Conservation (phyloP, 768 basidiomycete genomes). For the Tulasnella sp. region DNA sequence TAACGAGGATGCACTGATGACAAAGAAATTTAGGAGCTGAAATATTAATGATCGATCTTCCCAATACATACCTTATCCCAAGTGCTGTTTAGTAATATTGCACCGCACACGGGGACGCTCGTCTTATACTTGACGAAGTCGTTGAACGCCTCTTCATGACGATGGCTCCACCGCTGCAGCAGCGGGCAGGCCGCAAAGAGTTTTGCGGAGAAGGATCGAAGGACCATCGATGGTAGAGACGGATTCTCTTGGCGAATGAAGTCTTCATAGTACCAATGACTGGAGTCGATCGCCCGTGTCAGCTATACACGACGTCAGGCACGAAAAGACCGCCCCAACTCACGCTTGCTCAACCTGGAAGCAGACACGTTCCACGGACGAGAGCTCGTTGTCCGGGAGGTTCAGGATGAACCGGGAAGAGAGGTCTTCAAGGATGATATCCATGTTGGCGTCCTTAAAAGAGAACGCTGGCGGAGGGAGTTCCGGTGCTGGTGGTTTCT, state of each 20-base stretch:
- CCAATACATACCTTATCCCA: slow-evolving; percentile 82
- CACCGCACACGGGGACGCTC: slow-evolving; percentile 94
- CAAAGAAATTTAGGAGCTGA: background rate
- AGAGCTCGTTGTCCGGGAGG: slow-evolving; percentile 88
- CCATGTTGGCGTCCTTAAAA: slow-evolving; percentile 71
- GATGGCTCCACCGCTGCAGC: slow-evolving; percentile 74
- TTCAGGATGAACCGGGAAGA: slow-evolving; percentile 96
- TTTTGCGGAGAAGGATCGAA: slow-evolving; percentile 91
- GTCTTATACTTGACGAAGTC: slow-evolving; percentile 96
- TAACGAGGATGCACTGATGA: slow-evolving; percentile 88
- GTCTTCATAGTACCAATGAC: slow-evolving; percentile 99
- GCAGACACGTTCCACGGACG: slow-evolving; percentile 87
- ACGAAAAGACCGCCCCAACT: slow-evolving; percentile 39
- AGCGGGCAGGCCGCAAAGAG: slow-evolving; percentile 83
- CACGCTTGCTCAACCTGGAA: slow-evolving; percentile 99
- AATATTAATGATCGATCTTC: background rate
- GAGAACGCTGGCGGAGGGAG: slow-evolving; percentile 39
- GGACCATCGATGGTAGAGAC: slow-evolving; percentile 76
- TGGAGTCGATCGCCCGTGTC: slow-evolving; percentile 39
- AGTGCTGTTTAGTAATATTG: slow-evolving; percentile 86
- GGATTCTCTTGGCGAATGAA: slow-evolving; percentile 91
- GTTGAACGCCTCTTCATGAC: slow-evolving; percentile 81
- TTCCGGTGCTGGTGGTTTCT: slow-evolving; percentile 19
- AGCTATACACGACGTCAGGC: slow-evolving; percentile 30
- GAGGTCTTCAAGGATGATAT: slow-evolving; percentile 86